phyloP scores from a whole-genome alignment of 2,329 filamentous ascomycete species.

The Periglandula ipomoeae region DNA sequence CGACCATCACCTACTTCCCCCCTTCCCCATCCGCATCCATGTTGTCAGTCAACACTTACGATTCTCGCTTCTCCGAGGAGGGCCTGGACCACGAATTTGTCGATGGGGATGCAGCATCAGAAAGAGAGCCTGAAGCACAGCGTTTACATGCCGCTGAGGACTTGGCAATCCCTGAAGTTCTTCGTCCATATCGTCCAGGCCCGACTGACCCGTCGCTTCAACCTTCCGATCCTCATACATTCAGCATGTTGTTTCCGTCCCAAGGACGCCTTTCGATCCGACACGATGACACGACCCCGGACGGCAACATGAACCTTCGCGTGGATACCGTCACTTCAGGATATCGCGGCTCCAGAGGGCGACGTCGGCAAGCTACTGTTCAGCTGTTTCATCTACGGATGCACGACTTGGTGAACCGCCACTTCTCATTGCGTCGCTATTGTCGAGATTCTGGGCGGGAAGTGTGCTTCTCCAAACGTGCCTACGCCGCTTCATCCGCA shows the following conservation, averaged over 20 bases:
- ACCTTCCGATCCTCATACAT: slow-evolving; percentile 72
- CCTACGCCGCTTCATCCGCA: slow-evolving; percentile 33
- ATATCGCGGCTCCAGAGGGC: neutral
- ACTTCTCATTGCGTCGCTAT: slow-evolving; percentile 87
- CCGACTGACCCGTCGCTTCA: neutral
- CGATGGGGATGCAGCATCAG: slow-evolving; percentile 12
- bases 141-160: slow-evolving; percentile 1
- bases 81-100: slow-evolving; percentile 21
- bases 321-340: slow-evolving; percentile 64
- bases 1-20: slow-evolving; percentile 8
- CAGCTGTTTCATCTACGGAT: slow-evolving; percentile 90
- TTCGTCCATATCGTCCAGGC: slow-evolving; percentile 1
- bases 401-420: slow-evolving; percentile 77
- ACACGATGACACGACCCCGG: slow-evolving; percentile 81
- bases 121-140: neutral
- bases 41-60: slow-evolving; percentile 69
- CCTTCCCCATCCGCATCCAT: slow-evolving; percentile 14
- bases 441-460: slow-evolving; percentile 88
- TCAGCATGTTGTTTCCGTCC: slow-evolving; percentile 80
- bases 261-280: slow-evolving; percentile 70
- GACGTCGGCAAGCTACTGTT: slow-evolving; percentile 37
- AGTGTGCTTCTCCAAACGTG: slow-evolving; percentile 75
- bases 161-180: slow-evolving; percentile 2
- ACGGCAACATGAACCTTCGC: slow-evolving; percentile 95
- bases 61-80: slow-evolving; percentile 51